phyloP scores from a whole-genome alignment of 2,329 filamentous ascomycete species.

The Pleomassaria siparia region DNA sequence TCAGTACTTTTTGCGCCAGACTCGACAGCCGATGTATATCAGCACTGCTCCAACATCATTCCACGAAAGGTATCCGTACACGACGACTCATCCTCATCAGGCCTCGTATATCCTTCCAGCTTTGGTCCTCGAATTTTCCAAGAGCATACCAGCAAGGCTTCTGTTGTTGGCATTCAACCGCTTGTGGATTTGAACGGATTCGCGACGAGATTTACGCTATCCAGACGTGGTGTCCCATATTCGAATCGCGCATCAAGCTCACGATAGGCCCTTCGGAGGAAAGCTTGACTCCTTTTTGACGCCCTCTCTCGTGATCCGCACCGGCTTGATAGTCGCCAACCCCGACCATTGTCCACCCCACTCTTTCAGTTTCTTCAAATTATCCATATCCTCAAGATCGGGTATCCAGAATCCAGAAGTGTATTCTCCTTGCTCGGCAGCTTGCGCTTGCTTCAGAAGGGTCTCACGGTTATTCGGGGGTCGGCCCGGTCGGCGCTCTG shows the following conservation, averaged over 20 bases:
- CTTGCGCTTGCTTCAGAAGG: slow-evolving; percentile 70
- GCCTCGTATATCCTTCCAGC: too few relatives aligned
- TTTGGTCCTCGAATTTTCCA: too few relatives aligned
- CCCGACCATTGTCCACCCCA: slow-evolving; percentile 88
- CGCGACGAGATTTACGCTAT: too few relatives aligned
- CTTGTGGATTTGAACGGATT: too few relatives aligned
- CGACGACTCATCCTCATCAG: too few relatives aligned
- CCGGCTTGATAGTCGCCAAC: slow-evolving; percentile 74
- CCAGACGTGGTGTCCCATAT: too few relatives aligned
- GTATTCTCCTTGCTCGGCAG: slow-evolving; percentile 75
- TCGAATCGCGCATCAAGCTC: slow-evolving; percentile 11
- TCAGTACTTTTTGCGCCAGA: too few relatives aligned
- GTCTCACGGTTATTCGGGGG: slow-evolving; percentile 78
- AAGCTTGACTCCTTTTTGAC: slow-evolving; percentile 70
- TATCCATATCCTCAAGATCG: slow-evolving; percentile 69
- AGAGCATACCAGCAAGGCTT: too few relatives aligned
- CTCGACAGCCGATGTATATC: too few relatives aligned
- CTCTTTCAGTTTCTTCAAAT: slow-evolving; percentile 63
- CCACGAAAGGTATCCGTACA: too few relatives aligned
- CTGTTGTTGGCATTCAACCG: too few relatives aligned
- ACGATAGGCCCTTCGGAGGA: slow-evolving; percentile 61
- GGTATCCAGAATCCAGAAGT: slow-evolving; percentile 84
- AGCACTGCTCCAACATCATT: too few relatives aligned
- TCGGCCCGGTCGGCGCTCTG: slow-evolving; percentile 73
- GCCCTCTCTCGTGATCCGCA: slow-evolving; percentile 69